Evolutionary conservation across 177 flowering plant genomes (phyloP), one percentile per base, ranked within the genome.

Genomic region (Tripterygium wilfordii): DNA sequence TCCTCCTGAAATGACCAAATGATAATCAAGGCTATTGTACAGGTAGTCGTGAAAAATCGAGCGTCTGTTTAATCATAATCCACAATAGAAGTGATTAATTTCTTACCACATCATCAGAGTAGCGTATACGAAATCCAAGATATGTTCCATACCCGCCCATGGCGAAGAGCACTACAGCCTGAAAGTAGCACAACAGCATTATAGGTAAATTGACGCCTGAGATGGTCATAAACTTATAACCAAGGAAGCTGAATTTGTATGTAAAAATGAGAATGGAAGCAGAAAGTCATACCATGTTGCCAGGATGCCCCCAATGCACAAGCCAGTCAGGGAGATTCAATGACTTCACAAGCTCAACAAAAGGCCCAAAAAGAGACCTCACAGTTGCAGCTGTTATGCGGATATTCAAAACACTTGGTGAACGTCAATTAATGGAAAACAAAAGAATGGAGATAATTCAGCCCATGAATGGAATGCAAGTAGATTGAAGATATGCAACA

Each of bases 91-190:
- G n/a, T n/a, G n/a, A n/a, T n/a, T n/a, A 6, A 15, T 27, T 12
- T 46, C 79, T 56, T 68, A 90, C 98, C 79, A 68, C 60, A 61
- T 85, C 77, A 53, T 88, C 79, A 3, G 98, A 88, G 51, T 52
- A 77, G 4, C 80, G 75, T 15, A 88, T 85, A 5, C 92, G 71
- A 58, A 81, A 91, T 20, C 96, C 95, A 35, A 91, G 66, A 62
- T 91, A 91, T 17, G 98, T 79, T 62, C 96, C 95, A 58, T 91
- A 88, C 30, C 98, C 98, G 23, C 98, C 98, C 98, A 91, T 88
- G 14, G 96, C 98, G 56, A 88, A 91, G 26, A 87, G 79, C 66
- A 91, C 96, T 35, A 91, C 95, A 8, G 95, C 96, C 98, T 91
- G 52, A 28, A 13, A 12, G 10, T 2, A n/a, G n/a, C 2, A 6